Evolutionary conservation across 1,139 yeast species (phyloP).

Genomic region (Suhomyces atakaporum): DNA sequence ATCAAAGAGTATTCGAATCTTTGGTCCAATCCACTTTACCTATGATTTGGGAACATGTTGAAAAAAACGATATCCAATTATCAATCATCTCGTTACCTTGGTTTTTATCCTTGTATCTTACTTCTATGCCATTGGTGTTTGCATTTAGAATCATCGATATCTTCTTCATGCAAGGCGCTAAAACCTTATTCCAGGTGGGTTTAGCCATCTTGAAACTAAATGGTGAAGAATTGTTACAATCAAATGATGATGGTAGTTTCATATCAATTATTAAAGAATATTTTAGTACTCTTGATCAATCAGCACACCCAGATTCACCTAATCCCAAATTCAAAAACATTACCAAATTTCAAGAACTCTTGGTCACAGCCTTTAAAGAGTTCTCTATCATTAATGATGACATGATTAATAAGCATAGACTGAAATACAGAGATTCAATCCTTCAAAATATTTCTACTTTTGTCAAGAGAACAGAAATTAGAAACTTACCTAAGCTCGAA

Average conservation of each 20-base stretch:
- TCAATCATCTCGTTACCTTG: slow-evolving; percentile 95
- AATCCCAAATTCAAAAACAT: slow-evolving; percentile 65
- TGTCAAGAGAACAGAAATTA: slow-evolving; percentile 86
- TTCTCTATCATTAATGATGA: slow-evolving; percentile 80
- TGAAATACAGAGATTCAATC: slow-evolving; percentile 72
- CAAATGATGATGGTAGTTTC: slow-evolving; percentile 92
- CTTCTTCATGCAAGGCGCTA: slow-evolving; percentile 87
- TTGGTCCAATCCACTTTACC: slow-evolving; percentile 92
- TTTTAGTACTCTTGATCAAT: slow-evolving; percentile 74
- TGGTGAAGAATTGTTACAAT: slow-evolving; percentile 76
- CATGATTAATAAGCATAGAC: slow-evolving; percentile 66
- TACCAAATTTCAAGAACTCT: slow-evolving; percentile 84
- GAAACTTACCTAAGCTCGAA: slow-evolving; percentile 76
- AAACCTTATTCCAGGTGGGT: slow-evolving; percentile 89
- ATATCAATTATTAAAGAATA: slow-evolving; percentile 82
- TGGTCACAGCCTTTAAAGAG: slow-evolving; percentile 91
- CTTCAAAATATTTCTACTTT: slow-evolving; percentile 84
- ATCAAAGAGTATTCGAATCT: slow-evolving; percentile 90
- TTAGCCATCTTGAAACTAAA: slow-evolving; percentile 83
- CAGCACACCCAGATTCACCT: slow-evolving; percentile 74
- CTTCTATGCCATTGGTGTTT: slow-evolving; percentile 91
- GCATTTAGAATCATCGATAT: slow-evolving; percentile 93
- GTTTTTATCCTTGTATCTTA: slow-evolving; percentile 88
- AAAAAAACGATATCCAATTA: slow-evolving; percentile 81
- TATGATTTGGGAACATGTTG: slow-evolving; percentile 78